Evolutionary conservation across 768 basidiomycete genomes (phyloP), one percentile per base, ranked within the genome.

Genomic region (Lentinula guzmanii): DNA sequence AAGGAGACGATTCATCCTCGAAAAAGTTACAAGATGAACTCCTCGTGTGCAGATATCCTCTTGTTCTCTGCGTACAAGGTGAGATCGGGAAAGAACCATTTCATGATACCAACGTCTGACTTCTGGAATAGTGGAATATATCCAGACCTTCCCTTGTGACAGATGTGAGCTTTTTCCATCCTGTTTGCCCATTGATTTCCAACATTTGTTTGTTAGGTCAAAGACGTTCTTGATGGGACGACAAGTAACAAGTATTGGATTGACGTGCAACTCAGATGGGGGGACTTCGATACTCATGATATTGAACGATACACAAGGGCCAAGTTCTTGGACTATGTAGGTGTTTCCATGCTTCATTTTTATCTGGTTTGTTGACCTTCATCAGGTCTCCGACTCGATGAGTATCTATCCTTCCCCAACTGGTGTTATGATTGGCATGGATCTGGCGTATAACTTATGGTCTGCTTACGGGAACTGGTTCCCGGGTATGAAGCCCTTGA

Each of bases 11-110:
- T 99, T 63, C 97, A 97, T 73, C 96, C 96, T 68, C 91, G 96
- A 76, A 98, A 98, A 82, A 97, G 94, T 81, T 99, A 99, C 86
- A 99, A 99, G 85, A 98, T 99, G 97, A 99, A 99, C 77, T 97
- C 95, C 7, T 96, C 95, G n/a, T 98, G 96, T 65, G 96, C 96
- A 56, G 97, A 99, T 70, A 96, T 99, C 70, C 80, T 99, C 18
- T 81, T 99, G 55, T 98, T 99, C 85, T 97, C 95, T 11, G 90
- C 92, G 1, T 91, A 93, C 74, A 94, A 93, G 79, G 85, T 83
- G 64, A 8, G 73, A 3, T 60, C 9, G 9, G 1, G 15, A n/a
- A 41, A 41, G 11, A 16, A 39, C 3, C n/a, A 5, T 35, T 16
- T 41, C 1, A 16, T 4, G 16, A 10, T 7, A 28, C 21, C 11